Evolutionary conservation across 2,329 filamentous ascomycete genomes (phyloP).

Genomic region (Paraphoma sp.): DNA sequence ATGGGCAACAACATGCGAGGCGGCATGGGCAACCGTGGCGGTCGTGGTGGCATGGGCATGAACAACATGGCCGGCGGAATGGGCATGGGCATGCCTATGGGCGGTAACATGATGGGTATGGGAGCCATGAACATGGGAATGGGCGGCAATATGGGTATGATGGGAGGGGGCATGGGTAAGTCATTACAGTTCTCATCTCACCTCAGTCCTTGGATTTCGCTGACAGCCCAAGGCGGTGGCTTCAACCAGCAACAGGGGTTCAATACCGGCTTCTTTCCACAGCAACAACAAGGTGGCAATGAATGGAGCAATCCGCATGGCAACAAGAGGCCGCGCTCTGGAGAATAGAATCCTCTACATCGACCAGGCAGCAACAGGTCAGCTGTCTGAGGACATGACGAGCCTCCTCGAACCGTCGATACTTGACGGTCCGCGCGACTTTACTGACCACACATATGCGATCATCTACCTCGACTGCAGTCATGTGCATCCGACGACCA

Average conservation of each 20-base stretch:
- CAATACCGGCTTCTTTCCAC: slow-evolving; percentile 68
- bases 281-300: slow-evolving; percentile 55
- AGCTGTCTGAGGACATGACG: background rate
- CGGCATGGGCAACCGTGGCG: slow-evolving; percentile 55
- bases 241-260: slow-evolving; percentile 75
- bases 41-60: slow-evolving; percentile 48
- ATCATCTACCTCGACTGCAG: too few relatives aligned
- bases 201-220: background rate
- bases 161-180: slow-evolving; percentile 42
- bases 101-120: slow-evolving; percentile 43
- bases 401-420: background rate
- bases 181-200: slow-evolving; percentile 11
- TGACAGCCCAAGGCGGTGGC: slow-evolving; percentile 46
- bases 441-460: too few relatives aligned
- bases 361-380: background rate
- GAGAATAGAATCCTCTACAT: slow-evolving; percentile 55
- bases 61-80: slow-evolving; percentile 47
- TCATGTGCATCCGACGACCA: too few relatives aligned
- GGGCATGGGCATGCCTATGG: slow-evolving; percentile 50
- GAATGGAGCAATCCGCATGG: slow-evolving; percentile 76
- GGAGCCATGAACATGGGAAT: slow-evolving; percentile 23
- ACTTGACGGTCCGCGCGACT: too few relatives aligned
- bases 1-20: slow-evolving; percentile 48
- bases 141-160: slow-evolving; percentile 40
- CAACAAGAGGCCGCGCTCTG: slow-evolving; percentile 75